Evolutionary conservation across 495 filamentous ascomycete genomes (phyloP).

Genomic region (Jackrogersella minutella): DNA sequence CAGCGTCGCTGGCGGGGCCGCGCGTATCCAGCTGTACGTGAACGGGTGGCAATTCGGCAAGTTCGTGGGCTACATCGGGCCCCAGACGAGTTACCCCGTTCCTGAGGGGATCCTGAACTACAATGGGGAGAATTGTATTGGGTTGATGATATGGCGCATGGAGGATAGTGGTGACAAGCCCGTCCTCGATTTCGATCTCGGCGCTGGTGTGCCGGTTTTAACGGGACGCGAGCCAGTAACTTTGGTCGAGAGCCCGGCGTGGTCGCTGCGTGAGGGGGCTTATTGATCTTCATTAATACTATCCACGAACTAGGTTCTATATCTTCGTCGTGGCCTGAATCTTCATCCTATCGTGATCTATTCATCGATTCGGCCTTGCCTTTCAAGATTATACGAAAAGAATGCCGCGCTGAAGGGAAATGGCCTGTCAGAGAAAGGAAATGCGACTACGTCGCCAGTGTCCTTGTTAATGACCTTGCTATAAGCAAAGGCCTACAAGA

Average conservation of each 20-base stretch:
- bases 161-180: constrained; percentile 61
- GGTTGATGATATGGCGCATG: constrained; percentile 68
- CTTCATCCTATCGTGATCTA: no score
- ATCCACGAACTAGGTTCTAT: no score
- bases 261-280: constrained; percentile 57
- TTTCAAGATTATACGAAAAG: no score
- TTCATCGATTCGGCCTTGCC: no score
- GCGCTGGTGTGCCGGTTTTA: constrained; percentile 60
- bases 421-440: no score
- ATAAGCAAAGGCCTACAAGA: no score
- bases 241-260: constrained; percentile 59
- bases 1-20: constrained; percentile 54
- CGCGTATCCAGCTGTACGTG: constrained; percentile 69
- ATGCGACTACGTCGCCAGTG: no score
- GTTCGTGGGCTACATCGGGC: constrained; percentile 71
- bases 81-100: constrained; percentile 72
- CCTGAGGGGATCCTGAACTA: constrained; percentile 74
- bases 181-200: constrained; percentile 57
- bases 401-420: no score
- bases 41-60: constrained; percentile 82
- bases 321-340: no score
- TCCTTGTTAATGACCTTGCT: no score
- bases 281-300: constrained; percentile 52
- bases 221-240: constrained; percentile 62
- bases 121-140: constrained; percentile 67